These are phyloP conservation scores for Moniliella sp. DNA, from an alignment of 1,284 basidiomycete species.

Conservation along the genomic window DNA sequence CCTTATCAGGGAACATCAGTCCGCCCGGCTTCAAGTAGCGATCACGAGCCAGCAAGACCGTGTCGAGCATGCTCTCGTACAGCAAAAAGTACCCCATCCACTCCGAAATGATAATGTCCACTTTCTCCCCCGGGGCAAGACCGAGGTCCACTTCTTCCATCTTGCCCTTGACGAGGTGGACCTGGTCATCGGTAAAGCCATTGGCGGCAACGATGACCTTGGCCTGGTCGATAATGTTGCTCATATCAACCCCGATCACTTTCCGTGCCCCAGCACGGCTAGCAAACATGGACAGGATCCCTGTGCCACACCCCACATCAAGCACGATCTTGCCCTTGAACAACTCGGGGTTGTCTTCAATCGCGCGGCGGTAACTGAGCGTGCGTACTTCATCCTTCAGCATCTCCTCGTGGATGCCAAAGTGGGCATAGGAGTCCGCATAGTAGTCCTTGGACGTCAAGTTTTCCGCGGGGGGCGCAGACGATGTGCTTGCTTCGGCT, in stretches of 20 bases:
- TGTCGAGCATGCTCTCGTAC: constrained; percentile 98
- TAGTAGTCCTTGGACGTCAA: constrained; percentile 8
- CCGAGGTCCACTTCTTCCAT: constrained; percentile 58
- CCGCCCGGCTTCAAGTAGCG: constrained; percentile 70
- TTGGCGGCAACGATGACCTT: constrained; percentile 92
- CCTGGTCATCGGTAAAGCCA: constrained; percentile 67
- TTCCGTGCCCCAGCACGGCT: constrained; percentile 88
- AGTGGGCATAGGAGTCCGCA: constrained; percentile 33
- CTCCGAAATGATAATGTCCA: constrained; percentile 95
- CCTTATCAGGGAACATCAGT: constrained; percentile 85
- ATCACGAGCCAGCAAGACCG: constrained; percentile 84
- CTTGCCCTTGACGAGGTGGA: constrained; percentile 61
- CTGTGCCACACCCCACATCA: constrained; percentile 95
- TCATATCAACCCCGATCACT: constrained; percentile 80
- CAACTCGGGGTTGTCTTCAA: constrained; percentile 77
- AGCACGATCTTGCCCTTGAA: constrained; percentile 61
- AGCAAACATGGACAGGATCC: constrained; percentile 96
- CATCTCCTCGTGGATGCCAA: constrained; percentile 52
- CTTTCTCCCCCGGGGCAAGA: constrained; percentile 23
- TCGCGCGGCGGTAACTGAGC: constrained; percentile 76
- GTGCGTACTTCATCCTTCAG: constrained; percentile 94
- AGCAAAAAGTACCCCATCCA: constrained; percentile 68
- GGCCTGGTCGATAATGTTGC: constrained; percentile 97
- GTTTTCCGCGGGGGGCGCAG: too few species aligned
- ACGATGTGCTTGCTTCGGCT: too few species aligned